Base-by-base conservation (phyloP, 345 rosid species). In the Euphorbia peplus region DNA sequence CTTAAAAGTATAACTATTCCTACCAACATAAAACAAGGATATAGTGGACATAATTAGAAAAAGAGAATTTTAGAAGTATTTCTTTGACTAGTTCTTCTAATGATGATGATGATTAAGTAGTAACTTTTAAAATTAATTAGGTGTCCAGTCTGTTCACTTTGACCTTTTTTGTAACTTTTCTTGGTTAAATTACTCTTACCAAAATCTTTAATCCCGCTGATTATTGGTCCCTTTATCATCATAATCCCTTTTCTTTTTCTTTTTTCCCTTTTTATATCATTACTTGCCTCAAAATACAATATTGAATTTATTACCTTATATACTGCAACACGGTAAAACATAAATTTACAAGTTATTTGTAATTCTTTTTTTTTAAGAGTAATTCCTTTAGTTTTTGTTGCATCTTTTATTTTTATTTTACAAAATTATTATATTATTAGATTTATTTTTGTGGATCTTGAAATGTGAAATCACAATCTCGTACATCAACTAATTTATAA, bases 161-260 rank as follows among this genome's bases (percentile, higher is more conserved):
- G 73, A 77, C 57, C 65, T 68, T 54, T 50, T 50, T 44, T 5
- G n/a, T n/a, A 41, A 67, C 46, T 73, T 72, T 75, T 66, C 80
- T n/a, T n/a, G n/a, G 28, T 67, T 47, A 54, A 58, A 30, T 75
- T 62, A 71, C 79, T 69, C 78, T 69, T 67, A 41, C 54, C 68
- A 63, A 37, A 19, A 26, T 61, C 71, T 63, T 59, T 63, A 32
- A 73, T 73, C 73, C 63, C 73, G 75, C 75, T 55, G 67, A 50
- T 81, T 72, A 42, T 32, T 52, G 56, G 30, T 69, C 52, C 41
- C 62, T 51, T 44, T 21, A 66, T 46, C 30, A 76, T 79, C 75
- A 78, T 70, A 71, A 55, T 61, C 78, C 14, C 64, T 44, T 42
- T 46, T 32, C 28, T 59, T 42, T 67, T 25, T 16, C n/a, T 19